A percentile compares a stretch with the other conserved stretches of the same genome.
These are phyloP conservation scores for Termitomyces sp. DNA, from an alignment of 768 basidiomycete species.

Conservation along the genomic window DNA sequence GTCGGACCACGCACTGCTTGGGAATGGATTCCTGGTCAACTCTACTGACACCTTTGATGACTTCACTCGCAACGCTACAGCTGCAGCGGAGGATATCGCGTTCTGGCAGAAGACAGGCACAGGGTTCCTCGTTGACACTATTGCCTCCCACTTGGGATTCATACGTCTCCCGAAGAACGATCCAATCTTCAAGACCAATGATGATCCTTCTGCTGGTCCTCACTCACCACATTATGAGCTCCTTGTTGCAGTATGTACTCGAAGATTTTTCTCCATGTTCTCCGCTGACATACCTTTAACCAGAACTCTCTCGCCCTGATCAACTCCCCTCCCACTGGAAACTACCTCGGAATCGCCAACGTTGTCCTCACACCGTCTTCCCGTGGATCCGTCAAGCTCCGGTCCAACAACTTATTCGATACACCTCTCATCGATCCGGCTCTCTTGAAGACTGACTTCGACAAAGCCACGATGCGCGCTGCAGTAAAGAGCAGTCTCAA, in stretches of 20 bases:
- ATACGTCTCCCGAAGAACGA: background rate
- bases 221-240: background rate
- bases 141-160: slow-evolving; percentile 3
- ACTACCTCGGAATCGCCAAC: slow-evolving; percentile 7
- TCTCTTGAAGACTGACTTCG: slow-evolving; percentile 6
- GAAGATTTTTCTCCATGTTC: background rate
- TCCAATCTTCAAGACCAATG: background rate
- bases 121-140: slow-evolving; percentile 1
- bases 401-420: slow-evolving; percentile 8
- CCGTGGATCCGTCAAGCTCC: slow-evolving; percentile 11
- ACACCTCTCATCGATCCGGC: slow-evolving; percentile 11
- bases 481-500: slow-evolving; percentile 7
- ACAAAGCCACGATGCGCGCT: slow-evolving; percentile 8
- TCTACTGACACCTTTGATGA: background rate
- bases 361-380: slow-evolving; percentile 10
- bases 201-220: slow-evolving; percentile 5
- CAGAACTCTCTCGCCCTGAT: slow-evolving; percentile 5
- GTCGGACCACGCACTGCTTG: slow-evolving; percentile 27
- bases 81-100: background rate
- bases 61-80: background rate
- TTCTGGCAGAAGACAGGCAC: background rate
- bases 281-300: background rate
- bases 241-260: background rate
- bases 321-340: slow-evolving; percentile 5
- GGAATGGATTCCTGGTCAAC: slow-evolving; percentile 1